Evolutionary conservation across 495 filamentous ascomycete genomes (phyloP).

Genomic region (Patellaria atrata): DNA sequence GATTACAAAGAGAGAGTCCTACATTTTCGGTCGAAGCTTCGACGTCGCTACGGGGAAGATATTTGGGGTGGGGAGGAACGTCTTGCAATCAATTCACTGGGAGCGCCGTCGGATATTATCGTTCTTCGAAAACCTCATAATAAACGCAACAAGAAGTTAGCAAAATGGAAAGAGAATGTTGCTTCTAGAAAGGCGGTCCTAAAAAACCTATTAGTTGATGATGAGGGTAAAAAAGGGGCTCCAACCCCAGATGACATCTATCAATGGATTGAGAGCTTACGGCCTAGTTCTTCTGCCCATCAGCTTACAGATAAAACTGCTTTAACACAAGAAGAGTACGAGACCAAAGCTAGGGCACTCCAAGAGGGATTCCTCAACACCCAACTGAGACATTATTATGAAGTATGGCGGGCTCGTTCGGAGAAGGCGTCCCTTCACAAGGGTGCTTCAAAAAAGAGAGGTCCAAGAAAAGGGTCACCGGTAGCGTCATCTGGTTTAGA

Average conservation of each 20-base stretch:
- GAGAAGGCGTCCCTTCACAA: too few species aligned
- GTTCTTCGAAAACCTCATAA: conserved; percentile 10
- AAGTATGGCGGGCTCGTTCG: too few species aligned
- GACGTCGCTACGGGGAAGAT: conserved; percentile 7
- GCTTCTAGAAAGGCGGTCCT: conserved; percentile 1
- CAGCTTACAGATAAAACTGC: conserved; percentile 4
- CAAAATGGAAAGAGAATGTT: not conserved
- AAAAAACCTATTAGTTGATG: conserved; percentile 8
- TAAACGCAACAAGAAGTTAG: not conserved
- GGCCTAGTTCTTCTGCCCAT: conserved; percentile 1
- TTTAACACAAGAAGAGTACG: conserved; percentile 6
- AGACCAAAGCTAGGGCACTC: conserved; percentile 4
- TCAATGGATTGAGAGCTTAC: conserved; percentile 13
- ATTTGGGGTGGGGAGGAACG: conserved; percentile 8
- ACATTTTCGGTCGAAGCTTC: conserved; percentile 6
- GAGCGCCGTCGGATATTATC: conserved; percentile 15
- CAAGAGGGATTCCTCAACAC: conserved; percentile 6
- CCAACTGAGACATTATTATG: conserved; percentile 15
- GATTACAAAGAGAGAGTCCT: conserved; percentile 1
- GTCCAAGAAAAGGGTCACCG: conserved; percentile 1
- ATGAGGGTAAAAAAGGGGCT: conserved; percentile 3
- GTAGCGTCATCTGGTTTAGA: not conserved
- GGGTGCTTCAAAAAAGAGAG: not conserved
- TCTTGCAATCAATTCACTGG: conserved; percentile 13
- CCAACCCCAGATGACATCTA: conserved; percentile 7